Evolutionary conservation across 768 basidiomycete genomes (phyloP), one percentile per base, ranked within the genome.

Genomic region (Hygrophorus russula): DNA sequence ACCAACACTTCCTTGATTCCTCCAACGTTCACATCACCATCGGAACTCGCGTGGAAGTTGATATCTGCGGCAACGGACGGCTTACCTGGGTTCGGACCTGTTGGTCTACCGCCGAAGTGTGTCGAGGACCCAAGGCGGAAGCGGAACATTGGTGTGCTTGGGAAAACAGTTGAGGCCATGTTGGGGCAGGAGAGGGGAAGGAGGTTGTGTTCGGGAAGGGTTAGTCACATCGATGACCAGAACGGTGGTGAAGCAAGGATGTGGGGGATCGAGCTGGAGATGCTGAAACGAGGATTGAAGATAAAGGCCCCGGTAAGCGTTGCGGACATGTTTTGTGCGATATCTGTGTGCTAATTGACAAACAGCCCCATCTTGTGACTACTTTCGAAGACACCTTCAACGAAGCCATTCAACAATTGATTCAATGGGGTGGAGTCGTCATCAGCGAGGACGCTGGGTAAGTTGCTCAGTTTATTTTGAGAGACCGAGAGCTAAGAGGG

Each of bases 51-150:
- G 29, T 76, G 73, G 73, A 68, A 67, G 53, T 54, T 65, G 34
- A 56, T 80, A 43, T 69, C 68, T 33, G 51, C 55, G 36, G 45
- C 67, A 9, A 61, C 76, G 36, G 71, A 90, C 60, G 88, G 88
- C 24, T 56, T 89, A 39, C 88, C 87, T 15, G 74, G 77, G 27
- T 61, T 87, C 17, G 84, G 86, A n/a, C 74, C 82, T 47, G 70
- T 90, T 32, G 84, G 78, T 15, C 67, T 91, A 41, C 77, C 86
- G 18, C 82, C 83, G 32, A 69, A 74, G 36, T 91, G 88, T 55
- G 64, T 78, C 39, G 81, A 82, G 63, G 86, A 91, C 61, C 83
- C 83, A 42, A 74, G 66, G 55, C 68, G 87, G 55, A 86, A 80
- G 62, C 63, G 69, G 42, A 70, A 80, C 51, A 84, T 91, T 36